Evolutionary conservation across 1,284 basidiomycete species (phyloP).

Genomic region (Trametes versicolor): DNA sequence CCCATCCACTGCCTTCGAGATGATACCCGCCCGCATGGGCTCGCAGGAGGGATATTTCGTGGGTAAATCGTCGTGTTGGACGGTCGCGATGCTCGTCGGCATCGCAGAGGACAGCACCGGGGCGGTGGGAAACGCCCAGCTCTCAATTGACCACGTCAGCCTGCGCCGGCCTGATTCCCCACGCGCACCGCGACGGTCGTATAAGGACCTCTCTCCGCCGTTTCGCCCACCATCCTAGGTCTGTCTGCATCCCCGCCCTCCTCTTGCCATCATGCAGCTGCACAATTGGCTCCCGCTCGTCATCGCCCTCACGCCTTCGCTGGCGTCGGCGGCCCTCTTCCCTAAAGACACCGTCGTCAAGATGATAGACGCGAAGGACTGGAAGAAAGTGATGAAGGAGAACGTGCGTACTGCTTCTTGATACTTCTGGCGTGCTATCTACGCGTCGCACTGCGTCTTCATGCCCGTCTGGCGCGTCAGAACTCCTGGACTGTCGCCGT

Average conservation of each 20-base stretch:
- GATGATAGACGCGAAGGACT: constrained; percentile 77
- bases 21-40: constrained; percentile 23
- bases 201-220: constrained; percentile 33
- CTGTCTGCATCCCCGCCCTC: constrained; percentile 5
- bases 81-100: constrained; percentile 35
- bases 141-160: constrained; percentile 44
- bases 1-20: constrained; percentile 17
- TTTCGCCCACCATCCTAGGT: constrained; percentile 19
- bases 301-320: constrained; percentile 55
- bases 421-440: not conserved
- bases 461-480: not conserved
- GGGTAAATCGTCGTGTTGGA: constrained; percentile 30
- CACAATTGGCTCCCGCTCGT: constrained; percentile 41
- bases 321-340: constrained; percentile 80
- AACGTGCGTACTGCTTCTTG: constrained; percentile 63
- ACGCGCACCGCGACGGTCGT: constrained; percentile 32
- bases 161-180: constrained; percentile 32
- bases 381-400: constrained; percentile 78
- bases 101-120: constrained; percentile 35
- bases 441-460: not conserved
- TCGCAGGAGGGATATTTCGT: constrained; percentile 37
- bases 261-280: constrained; percentile 39
- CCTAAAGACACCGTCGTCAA: constrained; percentile 76
- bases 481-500: not conserved
- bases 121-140: constrained; percentile 39